A percentile compares a stretch with the other conserved stretches of the same genome.
Evolutionary conservation across 306 rosid genomes (phyloP).

Genomic region (Medicago ruthenica): DNA sequence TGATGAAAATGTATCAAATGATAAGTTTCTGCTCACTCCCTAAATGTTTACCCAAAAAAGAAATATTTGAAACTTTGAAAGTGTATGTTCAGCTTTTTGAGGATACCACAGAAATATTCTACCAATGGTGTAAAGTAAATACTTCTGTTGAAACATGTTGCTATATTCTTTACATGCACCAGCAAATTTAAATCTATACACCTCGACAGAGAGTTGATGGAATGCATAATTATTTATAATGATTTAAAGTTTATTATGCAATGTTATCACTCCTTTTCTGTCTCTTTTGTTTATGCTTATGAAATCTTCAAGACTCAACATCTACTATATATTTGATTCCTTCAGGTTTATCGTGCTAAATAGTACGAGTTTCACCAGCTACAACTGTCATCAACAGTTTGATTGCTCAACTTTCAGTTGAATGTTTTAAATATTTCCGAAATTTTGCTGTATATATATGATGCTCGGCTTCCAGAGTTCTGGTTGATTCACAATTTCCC

Average conservation of each 20-base stretch:
- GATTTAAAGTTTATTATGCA: conserved; percentile 26
- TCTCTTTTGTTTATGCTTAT: conserved; percentile 15
- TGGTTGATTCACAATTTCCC: background rate
- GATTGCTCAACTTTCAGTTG: conserved; percentile 40
- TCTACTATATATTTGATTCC: conserved; percentile 37
- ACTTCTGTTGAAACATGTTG: conserved; percentile 12
- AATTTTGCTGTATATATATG: background rate
- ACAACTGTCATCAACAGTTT: conserved; percentile 29
- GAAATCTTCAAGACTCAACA: conserved; percentile 23
- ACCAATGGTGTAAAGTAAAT: background rate
- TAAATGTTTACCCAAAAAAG: conserved; percentile 2
- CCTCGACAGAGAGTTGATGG: background rate
- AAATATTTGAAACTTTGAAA: conserved; percentile 19
- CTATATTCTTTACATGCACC: background rate
- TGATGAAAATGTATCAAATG: conserved; percentile 30
- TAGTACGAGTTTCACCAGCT: conserved; percentile 39
- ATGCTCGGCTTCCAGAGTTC: conserved; percentile 23
- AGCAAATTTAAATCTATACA: conserved; percentile 1
- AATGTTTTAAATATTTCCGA: conserved; percentile 12
- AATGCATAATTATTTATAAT: background rate
- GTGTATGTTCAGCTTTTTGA: conserved; percentile 11
- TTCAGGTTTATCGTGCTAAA: conserved; percentile 70
- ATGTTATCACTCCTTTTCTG: conserved; percentile 4
- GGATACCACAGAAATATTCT: conserved; percentile 23
- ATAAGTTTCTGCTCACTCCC: conserved; percentile 31